Percentiles rank a stretch among this genome's conserved stretches.
Conservation (phyloP, 345 rosid genomes). For the Populus nigra region DNA sequence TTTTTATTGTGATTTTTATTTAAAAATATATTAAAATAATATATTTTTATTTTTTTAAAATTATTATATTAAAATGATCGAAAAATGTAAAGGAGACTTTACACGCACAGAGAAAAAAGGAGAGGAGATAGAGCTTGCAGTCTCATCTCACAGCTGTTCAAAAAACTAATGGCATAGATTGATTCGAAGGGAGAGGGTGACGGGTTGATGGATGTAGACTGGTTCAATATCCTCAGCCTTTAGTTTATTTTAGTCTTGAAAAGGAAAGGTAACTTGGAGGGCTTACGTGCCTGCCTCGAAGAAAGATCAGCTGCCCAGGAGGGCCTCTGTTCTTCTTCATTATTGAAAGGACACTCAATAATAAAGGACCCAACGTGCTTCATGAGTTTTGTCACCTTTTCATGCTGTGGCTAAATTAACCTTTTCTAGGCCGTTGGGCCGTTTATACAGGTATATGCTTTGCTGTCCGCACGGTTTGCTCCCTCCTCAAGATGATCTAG, state of each 20-base stretch:
- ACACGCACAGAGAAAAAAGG: background rate
- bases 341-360: background rate
- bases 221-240: constrained; percentile 7
- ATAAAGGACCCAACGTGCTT: constrained; percentile 1
- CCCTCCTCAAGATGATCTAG: too few species aligned
- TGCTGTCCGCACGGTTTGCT: too few species aligned
- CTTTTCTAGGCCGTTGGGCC: background rate
- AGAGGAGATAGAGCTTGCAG: background rate
- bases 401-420: background rate
- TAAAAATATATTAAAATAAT: too few species aligned
- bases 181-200: background rate
- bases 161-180: background rate
- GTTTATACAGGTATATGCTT: constrained; percentile 1
- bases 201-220: background rate
- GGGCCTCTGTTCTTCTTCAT: background rate
- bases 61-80: too few species aligned
- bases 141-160: background rate
- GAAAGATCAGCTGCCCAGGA: background rate
- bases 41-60: too few species aligned
- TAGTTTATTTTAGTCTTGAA: background rate
- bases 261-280: background rate
- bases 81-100: too few species aligned
- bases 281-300: background rate
- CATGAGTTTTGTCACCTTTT: background rate
- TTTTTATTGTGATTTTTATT: too few species aligned